These are phyloP conservation scores for Penicillium robsamsonii DNA, from an alignment of 495 filamentous ascomycete species.

Conservation along the genomic window DNA sequence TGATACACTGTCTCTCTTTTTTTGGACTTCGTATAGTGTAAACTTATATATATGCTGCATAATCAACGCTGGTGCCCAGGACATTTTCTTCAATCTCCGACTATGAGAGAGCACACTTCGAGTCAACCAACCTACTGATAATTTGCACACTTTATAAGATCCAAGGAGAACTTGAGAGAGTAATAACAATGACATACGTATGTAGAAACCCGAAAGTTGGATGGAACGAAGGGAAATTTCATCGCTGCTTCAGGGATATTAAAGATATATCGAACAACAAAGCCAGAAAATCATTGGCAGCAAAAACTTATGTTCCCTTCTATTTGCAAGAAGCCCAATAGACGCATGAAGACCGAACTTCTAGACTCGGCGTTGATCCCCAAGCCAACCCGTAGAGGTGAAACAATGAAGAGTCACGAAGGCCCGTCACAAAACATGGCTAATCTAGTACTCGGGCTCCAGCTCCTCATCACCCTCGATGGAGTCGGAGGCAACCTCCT, in stretches of 20 bases:
- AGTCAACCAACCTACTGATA: not conserved
- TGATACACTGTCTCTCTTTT: not conserved
- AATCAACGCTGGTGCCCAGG: not conserved
- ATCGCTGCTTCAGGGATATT: conserved; percentile 49
- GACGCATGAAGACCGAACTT: conserved; percentile 27
- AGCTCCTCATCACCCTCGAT: conserved; percentile 73
- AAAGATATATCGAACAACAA: conserved; percentile 50
- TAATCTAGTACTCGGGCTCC: conserved; percentile 91
- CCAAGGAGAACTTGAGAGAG: conserved; percentile 14
- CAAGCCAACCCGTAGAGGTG: conserved; percentile 26
- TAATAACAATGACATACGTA: conserved; percentile 29
- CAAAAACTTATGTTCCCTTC: conserved; percentile 43
- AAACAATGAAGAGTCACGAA: conserved; percentile 21
- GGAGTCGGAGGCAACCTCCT: conserved; percentile 97
- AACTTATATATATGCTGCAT: not conserved
- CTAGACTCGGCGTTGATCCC: conserved; percentile 27
- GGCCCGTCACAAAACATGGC: conserved; percentile 24
- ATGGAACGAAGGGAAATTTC: conserved; percentile 44
- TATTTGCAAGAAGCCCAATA: conserved; percentile 44
- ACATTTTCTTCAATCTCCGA: not conserved
- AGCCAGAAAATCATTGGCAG: conserved; percentile 41
- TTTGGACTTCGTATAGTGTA: not conserved
- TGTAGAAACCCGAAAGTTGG: conserved; percentile 15
- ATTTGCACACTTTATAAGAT: not conserved
- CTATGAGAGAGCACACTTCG: not conserved